phyloP scores from a whole-genome alignment of 148 eudicot genomes.

The Vaccinium vitisidaea region DNA sequence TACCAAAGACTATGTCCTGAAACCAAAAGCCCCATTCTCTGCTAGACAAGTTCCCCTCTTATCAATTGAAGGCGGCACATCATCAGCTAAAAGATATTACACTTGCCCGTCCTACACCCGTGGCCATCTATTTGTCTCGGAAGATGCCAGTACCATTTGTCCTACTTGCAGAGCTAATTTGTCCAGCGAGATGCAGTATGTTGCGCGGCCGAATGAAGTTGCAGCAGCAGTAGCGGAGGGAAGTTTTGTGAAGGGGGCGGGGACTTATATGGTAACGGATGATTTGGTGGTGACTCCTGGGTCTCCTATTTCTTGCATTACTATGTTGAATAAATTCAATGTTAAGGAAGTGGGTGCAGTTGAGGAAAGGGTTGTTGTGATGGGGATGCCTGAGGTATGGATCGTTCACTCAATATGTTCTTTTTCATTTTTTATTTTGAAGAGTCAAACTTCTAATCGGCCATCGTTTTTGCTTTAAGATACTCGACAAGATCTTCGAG shows the following conservation, averaged over 20 bases:
- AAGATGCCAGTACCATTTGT: background rate
- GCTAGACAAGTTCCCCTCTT: background rate
- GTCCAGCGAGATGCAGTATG: background rate
- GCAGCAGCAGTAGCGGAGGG: background rate
- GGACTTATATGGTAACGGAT: slow-evolving; percentile 36
- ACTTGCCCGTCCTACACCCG: background rate
- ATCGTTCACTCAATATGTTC: too few relatives aligned
- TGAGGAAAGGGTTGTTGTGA: background rate
- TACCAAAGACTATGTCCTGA: background rate
- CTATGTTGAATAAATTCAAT: background rate
- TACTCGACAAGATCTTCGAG: too few relatives aligned
- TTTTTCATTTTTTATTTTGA: too few relatives aligned
- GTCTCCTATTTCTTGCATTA: slow-evolving; percentile 15
- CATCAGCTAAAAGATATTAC: background rate
- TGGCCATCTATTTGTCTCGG: background rate
- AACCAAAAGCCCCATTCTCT: background rate
- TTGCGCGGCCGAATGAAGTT: background rate
- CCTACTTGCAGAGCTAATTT: background rate
- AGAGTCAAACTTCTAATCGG: too few relatives aligned
- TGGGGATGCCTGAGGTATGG: background rate
- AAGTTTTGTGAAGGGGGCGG: slow-evolving; percentile 20
- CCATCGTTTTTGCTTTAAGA: too few relatives aligned
- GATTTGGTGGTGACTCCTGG: slow-evolving; percentile 29
- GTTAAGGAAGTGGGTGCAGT: background rate
- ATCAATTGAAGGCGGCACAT: background rate